phyloP scores from a whole-genome alignment of 2,329 filamentous ascomycete species.

The Elsinoe necatrix region DNA sequence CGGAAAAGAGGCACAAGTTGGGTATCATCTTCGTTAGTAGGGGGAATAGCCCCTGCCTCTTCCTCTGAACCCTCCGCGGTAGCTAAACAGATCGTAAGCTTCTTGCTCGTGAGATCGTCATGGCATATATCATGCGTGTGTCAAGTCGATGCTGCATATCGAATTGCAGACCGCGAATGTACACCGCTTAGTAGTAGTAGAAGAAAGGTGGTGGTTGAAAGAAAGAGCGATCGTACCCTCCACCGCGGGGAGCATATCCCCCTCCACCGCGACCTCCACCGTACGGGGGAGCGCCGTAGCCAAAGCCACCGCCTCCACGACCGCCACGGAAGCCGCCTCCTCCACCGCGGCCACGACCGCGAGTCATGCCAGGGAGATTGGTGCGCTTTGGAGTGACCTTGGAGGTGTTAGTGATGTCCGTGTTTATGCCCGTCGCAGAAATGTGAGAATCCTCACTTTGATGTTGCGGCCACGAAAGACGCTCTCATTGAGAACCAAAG shows the following conservation, averaged over 20 bases:
- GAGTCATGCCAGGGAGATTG: conserved; percentile 88
- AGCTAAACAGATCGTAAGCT: conserved; percentile 21
- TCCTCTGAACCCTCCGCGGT: conserved; percentile 31
- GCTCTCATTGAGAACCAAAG: conserved; percentile 91
- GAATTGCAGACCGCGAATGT: neutral
- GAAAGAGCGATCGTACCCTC: conserved; percentile 27
- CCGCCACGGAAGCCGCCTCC: conserved; percentile 41
- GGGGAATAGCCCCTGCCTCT: conserved; percentile 31
- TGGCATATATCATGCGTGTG: neutral
- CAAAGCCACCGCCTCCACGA: conserved; percentile 38
- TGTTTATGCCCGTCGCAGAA: neutral
- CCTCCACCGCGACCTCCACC: conserved; percentile 41
- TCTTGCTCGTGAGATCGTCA: neutral
- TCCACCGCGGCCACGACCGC: conserved; percentile 57
- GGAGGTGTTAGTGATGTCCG: conserved; percentile 20
- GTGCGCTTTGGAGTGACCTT: conserved; percentile 87
- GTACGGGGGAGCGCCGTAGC: conserved; percentile 41
- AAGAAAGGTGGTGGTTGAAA: neutral
- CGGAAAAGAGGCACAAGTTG: neutral
- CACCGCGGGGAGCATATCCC: conserved; percentile 30
- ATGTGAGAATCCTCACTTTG: conserved; percentile 54
- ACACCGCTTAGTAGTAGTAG: conserved; percentile 2
- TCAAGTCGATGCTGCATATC: neutral
- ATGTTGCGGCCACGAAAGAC: conserved; percentile 89
- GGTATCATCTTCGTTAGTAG: conserved; percentile 23